These are phyloP conservation scores for Trametes sp. DNA, from an alignment of 1,284 basidiomycete genomes.

Conservation along the genomic window DNA sequence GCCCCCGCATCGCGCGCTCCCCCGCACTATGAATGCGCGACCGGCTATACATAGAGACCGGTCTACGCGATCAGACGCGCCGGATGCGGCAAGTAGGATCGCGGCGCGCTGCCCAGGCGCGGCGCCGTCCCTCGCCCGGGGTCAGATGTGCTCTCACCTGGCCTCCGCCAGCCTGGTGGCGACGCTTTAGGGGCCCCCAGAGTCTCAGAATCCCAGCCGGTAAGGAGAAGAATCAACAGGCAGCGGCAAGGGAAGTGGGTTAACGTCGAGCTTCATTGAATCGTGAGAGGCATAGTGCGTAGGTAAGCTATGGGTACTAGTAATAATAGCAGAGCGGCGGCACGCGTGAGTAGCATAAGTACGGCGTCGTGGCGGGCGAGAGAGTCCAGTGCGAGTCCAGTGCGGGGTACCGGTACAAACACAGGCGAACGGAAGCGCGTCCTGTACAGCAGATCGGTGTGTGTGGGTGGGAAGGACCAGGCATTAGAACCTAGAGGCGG, in stretches of 20 bases:
- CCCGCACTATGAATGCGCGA: constrained; percentile 17
- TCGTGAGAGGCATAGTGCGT: not conserved
- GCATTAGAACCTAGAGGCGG: not conserved
- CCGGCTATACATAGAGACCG: constrained; percentile 26
- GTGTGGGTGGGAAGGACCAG: not conserved
- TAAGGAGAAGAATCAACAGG: not conserved
- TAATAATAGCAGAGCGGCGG: not conserved
- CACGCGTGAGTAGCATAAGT: not conserved
- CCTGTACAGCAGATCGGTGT: not conserved
- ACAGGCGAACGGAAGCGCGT: constrained; percentile 6
- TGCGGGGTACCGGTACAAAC: constrained; percentile 14
- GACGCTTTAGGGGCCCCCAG: not conserved
- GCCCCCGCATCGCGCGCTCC: constrained; percentile 7
- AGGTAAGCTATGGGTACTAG: not conserved
- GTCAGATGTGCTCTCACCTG: constrained; percentile 22
- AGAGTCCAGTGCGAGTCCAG: not conserved
- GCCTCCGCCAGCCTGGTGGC: not conserved
- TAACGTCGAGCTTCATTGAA: not conserved
- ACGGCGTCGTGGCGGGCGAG: constrained; percentile 9
- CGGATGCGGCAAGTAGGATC: constrained; percentile 18
- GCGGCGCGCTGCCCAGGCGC: constrained; percentile 21
- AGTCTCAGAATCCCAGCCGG: no score
- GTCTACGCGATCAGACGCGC: constrained; percentile 14
- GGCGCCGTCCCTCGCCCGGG: constrained; percentile 12
- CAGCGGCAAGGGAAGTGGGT: not conserved